phyloP scores from a whole-genome alignment of 176 grass and related monocot genomes.

The Dactylis glomerata region DNA sequence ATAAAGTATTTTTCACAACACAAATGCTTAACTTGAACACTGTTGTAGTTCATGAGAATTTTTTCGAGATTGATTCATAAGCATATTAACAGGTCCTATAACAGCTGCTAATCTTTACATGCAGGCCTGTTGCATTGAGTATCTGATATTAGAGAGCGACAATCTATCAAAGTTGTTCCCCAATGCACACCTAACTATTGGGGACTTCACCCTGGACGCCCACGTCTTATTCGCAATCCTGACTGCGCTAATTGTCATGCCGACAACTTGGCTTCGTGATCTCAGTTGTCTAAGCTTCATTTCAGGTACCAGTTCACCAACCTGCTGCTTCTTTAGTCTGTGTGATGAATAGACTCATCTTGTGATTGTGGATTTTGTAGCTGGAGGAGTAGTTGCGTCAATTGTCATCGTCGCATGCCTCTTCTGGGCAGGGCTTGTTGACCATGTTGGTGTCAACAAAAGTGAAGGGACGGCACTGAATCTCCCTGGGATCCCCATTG shows the following conservation, averaged over 20 bases:
- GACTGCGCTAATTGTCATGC: conserved; percentile 53
- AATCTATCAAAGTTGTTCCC: conserved; percentile 67
- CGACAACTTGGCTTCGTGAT: conserved; percentile 62
- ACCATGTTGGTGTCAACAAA: conserved; percentile 49
- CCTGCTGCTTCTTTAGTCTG: neutral
- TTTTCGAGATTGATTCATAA: neutral
- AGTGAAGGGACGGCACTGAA: conserved; percentile 37
- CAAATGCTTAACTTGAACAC: neutral
- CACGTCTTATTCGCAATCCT: conserved; percentile 57
- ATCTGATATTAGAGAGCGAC: conserved; percentile 66
- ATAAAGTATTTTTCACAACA: neutral
- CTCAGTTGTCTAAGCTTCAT: conserved; percentile 65
- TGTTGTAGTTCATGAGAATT: neutral
- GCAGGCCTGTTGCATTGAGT: conserved; percentile 68
- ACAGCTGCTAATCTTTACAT: neutral
- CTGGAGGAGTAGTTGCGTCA: conserved; percentile 71
- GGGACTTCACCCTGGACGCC: conserved; percentile 31
- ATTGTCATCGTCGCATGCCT: conserved; percentile 43
- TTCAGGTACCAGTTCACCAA: conserved; percentile 41
- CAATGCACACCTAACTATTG: conserved; percentile 45
- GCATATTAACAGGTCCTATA: neutral
- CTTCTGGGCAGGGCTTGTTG: conserved; percentile 71
- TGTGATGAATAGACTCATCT: too few species aligned
- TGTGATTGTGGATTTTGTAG: conserved; percentile 23
- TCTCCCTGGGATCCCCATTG: conserved; percentile 59